These are phyloP conservation scores for Keithomyces neogunnii DNA, from an alignment of 2,329 filamentous ascomycete genomes.

Conservation along the genomic window DNA sequence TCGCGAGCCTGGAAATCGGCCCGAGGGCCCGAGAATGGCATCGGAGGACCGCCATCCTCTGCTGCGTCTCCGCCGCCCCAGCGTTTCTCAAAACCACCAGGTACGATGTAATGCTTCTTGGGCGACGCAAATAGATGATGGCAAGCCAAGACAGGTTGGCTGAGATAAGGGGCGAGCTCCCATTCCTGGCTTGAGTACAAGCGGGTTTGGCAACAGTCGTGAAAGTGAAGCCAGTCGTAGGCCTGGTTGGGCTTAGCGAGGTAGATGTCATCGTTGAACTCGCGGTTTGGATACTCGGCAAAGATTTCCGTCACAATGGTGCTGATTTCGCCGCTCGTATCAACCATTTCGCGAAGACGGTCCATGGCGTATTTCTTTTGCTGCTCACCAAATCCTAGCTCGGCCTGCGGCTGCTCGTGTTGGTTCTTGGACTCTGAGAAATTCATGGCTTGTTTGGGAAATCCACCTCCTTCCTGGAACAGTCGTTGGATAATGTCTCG, in stretches of 20 bases:
- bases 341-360: constrained; percentile 65
- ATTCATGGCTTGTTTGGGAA: constrained; percentile 49
- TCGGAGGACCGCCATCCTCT: constrained; percentile 42
- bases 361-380: constrained; percentile 65
- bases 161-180: constrained; percentile 83
- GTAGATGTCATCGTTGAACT: constrained; percentile 88
- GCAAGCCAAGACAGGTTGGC: constrained; percentile 78
- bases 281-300: constrained; percentile 72
- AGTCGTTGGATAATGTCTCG: constrained; percentile 72
- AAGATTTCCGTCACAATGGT: constrained; percentile 79
- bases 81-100: constrained; percentile 32
- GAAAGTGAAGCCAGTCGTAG: constrained; percentile 94
- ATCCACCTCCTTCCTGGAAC: constrained; percentile 72
- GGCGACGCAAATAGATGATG: constrained; percentile 83
- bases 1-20: constrained; percentile 80
- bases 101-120: constrained; percentile 35
- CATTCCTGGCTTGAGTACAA: constrained; percentile 84
- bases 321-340: constrained; percentile 71
- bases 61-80: constrained; percentile 30
- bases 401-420: constrained; percentile 47
- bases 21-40: constrained; percentile 73
- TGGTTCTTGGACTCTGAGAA: constrained; percentile 31
- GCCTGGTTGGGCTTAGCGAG: constrained; percentile 80
- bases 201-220: constrained; percentile 71
- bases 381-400: constrained; percentile 64